These are phyloP conservation scores for Ilex asprella DNA, from an alignment of 257 asterid species.

Conservation along the genomic window DNA sequence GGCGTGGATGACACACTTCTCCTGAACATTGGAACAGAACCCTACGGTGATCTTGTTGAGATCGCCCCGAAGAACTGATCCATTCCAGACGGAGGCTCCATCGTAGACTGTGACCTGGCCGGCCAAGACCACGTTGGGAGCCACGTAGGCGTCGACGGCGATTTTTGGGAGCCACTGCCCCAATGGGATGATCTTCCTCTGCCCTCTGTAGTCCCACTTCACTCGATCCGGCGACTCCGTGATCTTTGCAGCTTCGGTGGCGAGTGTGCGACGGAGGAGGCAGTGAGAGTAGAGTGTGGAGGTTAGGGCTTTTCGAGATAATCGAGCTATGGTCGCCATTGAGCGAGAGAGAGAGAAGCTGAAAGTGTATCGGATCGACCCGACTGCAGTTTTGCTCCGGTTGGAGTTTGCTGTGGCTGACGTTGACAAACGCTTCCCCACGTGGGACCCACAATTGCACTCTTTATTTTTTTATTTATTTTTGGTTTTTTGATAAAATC, in stretches of 20 bases:
- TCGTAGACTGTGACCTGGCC: conserved; percentile 90
- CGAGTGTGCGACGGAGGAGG: conserved; percentile 32
- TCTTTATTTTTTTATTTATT: too few species aligned
- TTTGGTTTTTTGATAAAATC: too few species aligned
- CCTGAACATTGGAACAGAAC: conserved; percentile 83
- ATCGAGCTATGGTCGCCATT: conserved; percentile 65
- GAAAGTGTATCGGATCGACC: too few species aligned
- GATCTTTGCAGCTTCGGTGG: conserved; percentile 42
- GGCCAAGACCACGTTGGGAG: conserved; percentile 85
- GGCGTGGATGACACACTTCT: conserved; percentile 76
- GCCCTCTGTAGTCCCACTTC: conserved; percentile 92
- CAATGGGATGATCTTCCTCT: conserved; percentile 63
- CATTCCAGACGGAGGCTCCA: conserved; percentile 88
- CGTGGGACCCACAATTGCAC: too few species aligned
- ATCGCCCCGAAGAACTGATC: conserved; percentile 79
- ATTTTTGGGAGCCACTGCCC: conserved; percentile 89
- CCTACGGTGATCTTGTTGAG: conserved; percentile 81
- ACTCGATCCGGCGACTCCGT: conserved; percentile 63
- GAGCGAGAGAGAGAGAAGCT: too few species aligned
- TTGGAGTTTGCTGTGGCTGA: too few species aligned
- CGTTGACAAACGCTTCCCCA: too few species aligned
- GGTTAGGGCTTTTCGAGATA: conserved; percentile 51
- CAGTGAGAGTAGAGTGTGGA: conserved; percentile 27
- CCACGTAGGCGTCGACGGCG: conserved; percentile 94
- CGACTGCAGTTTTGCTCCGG: too few species aligned